Evolutionary conservation across 2,329 filamentous ascomycete species (phyloP), one percentile per base, ranked within the genome.

Genomic region (Fusarium cicatricum): DNA sequence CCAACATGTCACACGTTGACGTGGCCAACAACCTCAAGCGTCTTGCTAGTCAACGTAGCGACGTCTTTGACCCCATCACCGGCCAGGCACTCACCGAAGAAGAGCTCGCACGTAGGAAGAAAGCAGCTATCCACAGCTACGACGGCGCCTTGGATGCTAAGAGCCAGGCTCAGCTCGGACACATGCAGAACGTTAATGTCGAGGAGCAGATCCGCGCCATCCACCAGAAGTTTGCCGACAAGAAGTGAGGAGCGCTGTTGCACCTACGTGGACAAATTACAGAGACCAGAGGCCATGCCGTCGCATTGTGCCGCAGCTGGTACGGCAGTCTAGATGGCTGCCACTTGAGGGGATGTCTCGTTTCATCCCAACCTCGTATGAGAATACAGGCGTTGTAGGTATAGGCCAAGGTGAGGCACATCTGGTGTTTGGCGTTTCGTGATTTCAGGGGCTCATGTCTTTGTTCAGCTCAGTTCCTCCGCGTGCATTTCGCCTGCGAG

Each of bases 21-120:
- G 92, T 96, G 39, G 93, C 92, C 45, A 93, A 92, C 73, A 97
- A 98, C 72, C 84, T 98, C 60, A 98, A 98, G 80, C 89, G 94
- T n/a, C 82, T 98, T 45, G 92, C 93, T 19, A 93, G 91, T 64
- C 91, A 96, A 74, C 86, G 94, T 40, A 89, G 85, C 63, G 94
- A 97, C 69, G 85, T 97, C 15, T 97, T 97, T 65, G 93, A 97
- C 65, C 80, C 83, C 1, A 82, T 85, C 14, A 88, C 88, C 0
- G 90, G 90, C 1, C 82, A 88, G 62, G 81, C 85, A 1, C 75
- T 92, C 29, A 83, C 87, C 4, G 87, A 91, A 62, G 92, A 96
- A 72, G 90, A 91, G 70, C 78, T 86, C 48, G 86, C 85, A 11
- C 82, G 91, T 56, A 82, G 91, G 69, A 97, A 96, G 80, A 88